Evolutionary conservation across 1,284 basidiomycete genomes (phyloP).

Genomic region (Tilletia walkeri): DNA sequence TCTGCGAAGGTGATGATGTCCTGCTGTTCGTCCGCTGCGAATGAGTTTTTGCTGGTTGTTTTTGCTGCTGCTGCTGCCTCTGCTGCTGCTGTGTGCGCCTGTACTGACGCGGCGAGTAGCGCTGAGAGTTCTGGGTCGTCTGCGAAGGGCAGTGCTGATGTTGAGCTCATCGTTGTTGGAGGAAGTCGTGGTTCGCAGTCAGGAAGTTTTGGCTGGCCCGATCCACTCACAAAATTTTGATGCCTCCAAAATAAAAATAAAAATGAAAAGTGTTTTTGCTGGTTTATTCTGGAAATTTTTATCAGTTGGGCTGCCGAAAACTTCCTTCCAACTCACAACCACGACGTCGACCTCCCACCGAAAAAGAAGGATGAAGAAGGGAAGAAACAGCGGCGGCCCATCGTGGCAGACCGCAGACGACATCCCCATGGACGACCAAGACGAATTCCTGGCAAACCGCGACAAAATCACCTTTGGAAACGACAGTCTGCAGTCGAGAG

Average conservation of each 20-base stretch:
- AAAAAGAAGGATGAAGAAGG: no score
- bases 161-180: not conserved
- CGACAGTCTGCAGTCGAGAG: not conserved
- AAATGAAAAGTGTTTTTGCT: not conserved
- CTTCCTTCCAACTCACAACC: no score
- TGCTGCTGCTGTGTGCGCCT: slow-evolving; percentile 28
- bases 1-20: slow-evolving; percentile 35
- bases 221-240: no score
- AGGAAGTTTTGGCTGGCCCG: not conserved
- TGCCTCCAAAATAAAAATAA: no score
- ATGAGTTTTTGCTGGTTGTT: not conserved
- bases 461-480: slow-evolving; percentile 72
- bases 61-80: not conserved
- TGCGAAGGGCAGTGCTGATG: not conserved
- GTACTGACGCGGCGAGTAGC: slow-evolving; percentile 33
- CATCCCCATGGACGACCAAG: slow-evolving; percentile 43
- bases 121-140: slow-evolving; percentile 26
- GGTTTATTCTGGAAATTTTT: not conserved
- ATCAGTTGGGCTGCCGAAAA: not conserved
- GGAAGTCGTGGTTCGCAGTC: not conserved
- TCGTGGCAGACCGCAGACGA: slow-evolving; percentile 28
- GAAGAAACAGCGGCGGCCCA: slow-evolving; percentile 1
- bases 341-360: no score
- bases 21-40: slow-evolving; percentile 32
- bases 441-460: slow-evolving; percentile 56